Evolutionary conservation across 176 grass and related monocot genomes (phyloP).

Genomic region (Thalia dealbata): DNA sequence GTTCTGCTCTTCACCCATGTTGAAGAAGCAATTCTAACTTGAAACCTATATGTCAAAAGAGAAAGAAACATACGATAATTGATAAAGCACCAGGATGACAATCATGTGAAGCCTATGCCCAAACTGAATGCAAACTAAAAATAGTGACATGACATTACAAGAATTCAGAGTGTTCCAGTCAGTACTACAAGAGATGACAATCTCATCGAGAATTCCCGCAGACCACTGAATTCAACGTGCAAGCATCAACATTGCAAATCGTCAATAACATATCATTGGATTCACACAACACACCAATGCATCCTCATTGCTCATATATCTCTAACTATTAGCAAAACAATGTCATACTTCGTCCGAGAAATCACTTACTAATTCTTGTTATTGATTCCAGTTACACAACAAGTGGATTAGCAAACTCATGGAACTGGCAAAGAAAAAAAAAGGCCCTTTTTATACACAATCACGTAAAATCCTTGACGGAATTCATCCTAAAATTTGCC

Average conservation of each 20-base stretch:
- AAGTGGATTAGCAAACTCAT: too few species aligned
- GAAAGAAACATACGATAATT: background rate
- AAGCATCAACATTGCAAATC: background rate
- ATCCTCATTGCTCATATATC: background rate
- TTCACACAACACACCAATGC: background rate
- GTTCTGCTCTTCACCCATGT: slow-evolving; percentile 20
- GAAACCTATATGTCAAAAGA: background rate
- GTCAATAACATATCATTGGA: background rate
- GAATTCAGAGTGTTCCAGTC: too few species aligned
- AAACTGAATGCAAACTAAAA: background rate
- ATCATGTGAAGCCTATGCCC: background rate
- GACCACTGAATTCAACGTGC: background rate
- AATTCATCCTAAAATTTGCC: too few species aligned
- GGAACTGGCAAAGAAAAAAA: too few species aligned
- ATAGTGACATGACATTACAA: background rate
- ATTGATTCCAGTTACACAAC: too few species aligned
- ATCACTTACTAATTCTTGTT: too few species aligned
- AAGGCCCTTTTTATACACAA: too few species aligned
- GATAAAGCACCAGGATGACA: background rate
- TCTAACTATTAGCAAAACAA: background rate
- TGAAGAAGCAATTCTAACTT: background rate
- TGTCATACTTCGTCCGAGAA: background rate
- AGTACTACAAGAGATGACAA: background rate
- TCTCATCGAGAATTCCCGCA: background rate
- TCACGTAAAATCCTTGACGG: too few species aligned